Base-by-base conservation (phyloP, 768 basidiomycete genomes). In the Lepiota subincarnata region DNA sequence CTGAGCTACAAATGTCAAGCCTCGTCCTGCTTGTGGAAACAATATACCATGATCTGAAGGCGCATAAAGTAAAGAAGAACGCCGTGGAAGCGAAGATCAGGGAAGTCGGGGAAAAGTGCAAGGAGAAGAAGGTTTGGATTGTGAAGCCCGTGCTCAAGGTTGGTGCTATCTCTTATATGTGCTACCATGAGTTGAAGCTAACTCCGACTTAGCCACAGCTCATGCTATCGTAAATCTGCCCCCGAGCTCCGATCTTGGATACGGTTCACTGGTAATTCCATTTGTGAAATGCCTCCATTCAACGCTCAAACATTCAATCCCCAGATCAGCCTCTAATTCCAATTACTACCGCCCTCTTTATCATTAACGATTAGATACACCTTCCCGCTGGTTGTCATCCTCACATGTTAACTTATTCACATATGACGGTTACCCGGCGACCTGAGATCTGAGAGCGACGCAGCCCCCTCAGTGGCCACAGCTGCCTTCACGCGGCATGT, bases 71-170 rank as follows among this genome's bases (percentile, higher is more conserved):
- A 57, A 91, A 86, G 73, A 93, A 92, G 76, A 87, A 84, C 46
- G 82, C 88, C 3, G 83, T 94, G 41, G 89, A 91, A 66, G 83
- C 82, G 2, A 92, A 92, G 66, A 74, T 94, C 35, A 75, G 80
- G 42, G 89, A 92, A 66, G 78, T 92, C 11, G 76, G 81, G 13
- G 87, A 85, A 68, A 92, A 88, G 63, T 84, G 80, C 60, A 87
- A 80, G 64, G 79, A 82, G 54, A 82, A 76, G 70, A 89, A 81
- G 64, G 68, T 83, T 55, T 94, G 92, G 92, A 68, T 86, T 31
- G 74, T 92, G 26, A 87, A 83, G 60, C 68, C 74, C 46, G 57
- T 61, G 41, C 47, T 70, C 46, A 57, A 65, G 65, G 67, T 54
- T n/a, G 10, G 53, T 34, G 13, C 4, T n/a, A 4, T 5, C 12